These are phyloP conservation scores for Forsythia viridissima DNA, from an alignment of 257 asterid species.

Conservation along the genomic window DNA sequence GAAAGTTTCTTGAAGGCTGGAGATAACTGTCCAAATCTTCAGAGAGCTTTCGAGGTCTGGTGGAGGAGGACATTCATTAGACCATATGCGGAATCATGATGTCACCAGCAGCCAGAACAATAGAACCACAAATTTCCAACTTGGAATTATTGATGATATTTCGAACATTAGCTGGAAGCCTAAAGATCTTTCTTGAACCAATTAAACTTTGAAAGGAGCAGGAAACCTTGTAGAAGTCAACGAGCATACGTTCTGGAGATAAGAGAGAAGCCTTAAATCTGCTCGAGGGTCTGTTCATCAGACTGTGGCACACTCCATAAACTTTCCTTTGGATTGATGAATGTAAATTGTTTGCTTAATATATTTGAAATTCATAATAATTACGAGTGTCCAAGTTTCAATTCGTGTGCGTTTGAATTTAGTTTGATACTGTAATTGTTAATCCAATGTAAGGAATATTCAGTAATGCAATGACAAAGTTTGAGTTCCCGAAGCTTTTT, in stretches of 20 bases:
- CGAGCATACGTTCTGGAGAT: neutral
- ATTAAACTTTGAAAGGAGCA: neutral
- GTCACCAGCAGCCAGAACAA: conserved; percentile 31
- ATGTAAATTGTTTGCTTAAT: conserved; percentile 17
- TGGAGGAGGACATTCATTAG: conserved; percentile 90
- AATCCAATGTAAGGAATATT: neutral
- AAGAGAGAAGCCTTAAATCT: neutral
- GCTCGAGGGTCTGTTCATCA: neutral
- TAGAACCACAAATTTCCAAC: conserved; percentile 8
- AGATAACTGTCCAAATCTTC: conserved; percentile 89
- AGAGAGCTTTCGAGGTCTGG: conserved; percentile 91
- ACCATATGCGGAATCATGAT: conserved; percentile 53
- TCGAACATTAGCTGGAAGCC: neutral
- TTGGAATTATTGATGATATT: neutral
- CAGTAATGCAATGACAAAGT: neutral
- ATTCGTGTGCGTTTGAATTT: conserved; percentile 11
- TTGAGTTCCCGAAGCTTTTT: neutral
- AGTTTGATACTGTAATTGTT: neutral
- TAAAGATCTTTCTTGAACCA: neutral
- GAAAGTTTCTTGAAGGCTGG: conserved; percentile 78
- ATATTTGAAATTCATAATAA: conserved; percentile 6
- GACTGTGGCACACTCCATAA: neutral
- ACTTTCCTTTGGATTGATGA: conserved; percentile 19
- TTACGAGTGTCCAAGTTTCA: conserved; percentile 1
- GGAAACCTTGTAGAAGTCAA: neutral